These are phyloP conservation scores for Pseudogymnoascus sp. DNA, from an alignment of 2,329 filamentous ascomycete species.

Conservation along the genomic window DNA sequence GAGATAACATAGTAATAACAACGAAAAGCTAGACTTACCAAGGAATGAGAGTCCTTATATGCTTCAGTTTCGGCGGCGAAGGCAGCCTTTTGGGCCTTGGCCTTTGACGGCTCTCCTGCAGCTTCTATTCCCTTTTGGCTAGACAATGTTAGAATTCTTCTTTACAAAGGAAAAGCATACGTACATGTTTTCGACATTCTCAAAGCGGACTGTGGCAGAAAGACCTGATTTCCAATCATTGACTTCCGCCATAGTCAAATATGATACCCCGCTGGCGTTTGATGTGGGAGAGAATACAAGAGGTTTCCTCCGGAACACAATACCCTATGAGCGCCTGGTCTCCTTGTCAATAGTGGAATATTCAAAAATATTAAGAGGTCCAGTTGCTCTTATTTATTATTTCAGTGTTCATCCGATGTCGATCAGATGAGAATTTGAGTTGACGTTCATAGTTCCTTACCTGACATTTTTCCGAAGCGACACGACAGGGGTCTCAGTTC, in stretches of 20 bases:
- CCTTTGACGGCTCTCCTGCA: slow-evolving; percentile 36
- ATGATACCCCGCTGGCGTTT: neutral
- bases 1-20: neutral
- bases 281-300: neutral
- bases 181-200: slow-evolving; percentile 55
- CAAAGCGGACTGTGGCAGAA: slow-evolving; percentile 45
- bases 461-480: slow-evolving; percentile 2
- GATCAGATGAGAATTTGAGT: neutral
- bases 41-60: slow-evolving; percentile 48
- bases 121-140: slow-evolving; percentile 24
- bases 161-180: slow-evolving; percentile 23
- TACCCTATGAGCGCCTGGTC: neutral
- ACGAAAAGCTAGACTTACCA: slow-evolving; percentile 37
- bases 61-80: slow-evolving; percentile 59
- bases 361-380: neutral
- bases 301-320: neutral
- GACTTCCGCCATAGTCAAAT: slow-evolving; percentile 19
- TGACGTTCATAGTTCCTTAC: neutral
- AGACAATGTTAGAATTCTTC: neutral
- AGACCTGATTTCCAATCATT: slow-evolving; percentile 25
- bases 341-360: neutral
- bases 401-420: neutral
- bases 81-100: slow-evolving; percentile 44
- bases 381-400: neutral
- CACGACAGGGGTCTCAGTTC: slow-evolving; percentile 1